Conservation (phyloP, 2,329 filamentous ascomycete genomes). For the Dothistroma pini region DNA sequence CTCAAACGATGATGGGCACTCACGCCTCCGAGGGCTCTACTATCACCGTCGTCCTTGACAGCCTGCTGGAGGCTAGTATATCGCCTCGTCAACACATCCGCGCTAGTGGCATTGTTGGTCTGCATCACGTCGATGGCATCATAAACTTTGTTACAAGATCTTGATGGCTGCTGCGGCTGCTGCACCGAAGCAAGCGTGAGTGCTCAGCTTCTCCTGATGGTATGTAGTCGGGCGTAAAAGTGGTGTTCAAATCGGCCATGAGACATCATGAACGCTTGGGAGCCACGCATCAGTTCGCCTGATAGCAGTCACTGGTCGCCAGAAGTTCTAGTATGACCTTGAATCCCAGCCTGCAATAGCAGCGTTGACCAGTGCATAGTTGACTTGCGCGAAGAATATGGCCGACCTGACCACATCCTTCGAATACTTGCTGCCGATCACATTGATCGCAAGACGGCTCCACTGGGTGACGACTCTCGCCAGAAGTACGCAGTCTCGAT, state of each 20-base stretch:
- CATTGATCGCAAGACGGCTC: slow-evolving; percentile 29
- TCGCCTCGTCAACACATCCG: slow-evolving; percentile 26
- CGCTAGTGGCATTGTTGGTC: slow-evolving; percentile 30
- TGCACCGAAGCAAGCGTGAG: slow-evolving; percentile 30
- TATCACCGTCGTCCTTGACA: slow-evolving; percentile 30
- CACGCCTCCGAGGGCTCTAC: slow-evolving; percentile 29
- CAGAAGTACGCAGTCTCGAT: slow-evolving; percentile 31
- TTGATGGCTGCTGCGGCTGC: slow-evolving; percentile 28
- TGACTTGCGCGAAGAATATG: slow-evolving; percentile 31
- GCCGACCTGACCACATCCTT: slow-evolving; percentile 27
- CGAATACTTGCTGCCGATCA: slow-evolving; percentile 24
- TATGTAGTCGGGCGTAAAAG: slow-evolving; percentile 28
- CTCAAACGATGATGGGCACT: too few species aligned
- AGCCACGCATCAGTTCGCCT: slow-evolving; percentile 24
- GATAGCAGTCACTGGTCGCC: slow-evolving; percentile 28
- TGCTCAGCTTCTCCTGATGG: slow-evolving; percentile 31
- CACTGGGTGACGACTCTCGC: slow-evolving; percentile 29
- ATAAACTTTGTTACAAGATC: slow-evolving; percentile 24
- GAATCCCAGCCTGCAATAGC: slow-evolving; percentile 30
- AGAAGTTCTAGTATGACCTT: slow-evolving; percentile 29
- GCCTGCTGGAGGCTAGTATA: slow-evolving; percentile 29
- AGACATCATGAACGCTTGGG: slow-evolving; percentile 23
- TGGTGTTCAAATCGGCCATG: slow-evolving; percentile 26
- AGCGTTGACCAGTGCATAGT: slow-evolving; percentile 32
- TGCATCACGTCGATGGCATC: slow-evolving; percentile 20